Conservation (phyloP, 2,329 filamentous ascomycete genomes). For the Talaromyces atroroseus region DNA sequence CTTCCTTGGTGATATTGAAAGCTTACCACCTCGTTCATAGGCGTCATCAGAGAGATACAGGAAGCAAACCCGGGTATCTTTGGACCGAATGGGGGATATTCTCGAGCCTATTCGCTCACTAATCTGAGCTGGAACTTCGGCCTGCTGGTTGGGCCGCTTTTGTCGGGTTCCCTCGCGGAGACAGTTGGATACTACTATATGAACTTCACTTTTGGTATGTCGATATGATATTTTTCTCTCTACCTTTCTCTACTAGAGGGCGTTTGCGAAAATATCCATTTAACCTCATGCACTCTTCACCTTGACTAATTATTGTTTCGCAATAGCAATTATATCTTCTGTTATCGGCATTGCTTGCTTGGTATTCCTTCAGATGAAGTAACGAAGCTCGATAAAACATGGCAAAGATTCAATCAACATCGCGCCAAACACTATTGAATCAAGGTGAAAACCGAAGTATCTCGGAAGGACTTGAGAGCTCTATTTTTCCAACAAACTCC, state of each 20-base stretch:
- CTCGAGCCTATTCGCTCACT: slow-evolving; percentile 10
- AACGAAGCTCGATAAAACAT: neutral
- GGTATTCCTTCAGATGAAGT: slow-evolving; percentile 6
- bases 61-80: slow-evolving; percentile 7
- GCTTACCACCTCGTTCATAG: neutral
- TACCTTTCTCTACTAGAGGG: too few relatives aligned
- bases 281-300: neutral
- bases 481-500: neutral
- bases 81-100: slow-evolving; percentile 10
- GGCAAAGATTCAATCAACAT: neutral
- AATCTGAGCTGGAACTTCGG: slow-evolving; percentile 12
- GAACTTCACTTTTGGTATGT: slow-evolving; percentile 9
- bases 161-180: slow-evolving; percentile 6
- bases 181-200: slow-evolving; percentile 12
- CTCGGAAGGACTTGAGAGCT: too few relatives aligned
- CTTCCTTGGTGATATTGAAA: neutral
- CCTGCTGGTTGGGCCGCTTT: slow-evolving; percentile 7
- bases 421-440: neutral
- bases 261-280: too few relatives aligned
- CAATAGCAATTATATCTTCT: neutral
- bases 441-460: neutral
- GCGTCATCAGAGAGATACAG: slow-evolving; percentile 9
- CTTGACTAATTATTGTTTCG: neutral
- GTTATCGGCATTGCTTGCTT: slow-evolving; percentile 1
- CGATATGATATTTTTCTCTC: neutral